A percentile compares a stretch with the other conserved stretches of the same genome.
Evolutionary conservation across 1,139 yeast genomes (phyloP).

Genomic region (Suhomyces panamericanus): DNA sequence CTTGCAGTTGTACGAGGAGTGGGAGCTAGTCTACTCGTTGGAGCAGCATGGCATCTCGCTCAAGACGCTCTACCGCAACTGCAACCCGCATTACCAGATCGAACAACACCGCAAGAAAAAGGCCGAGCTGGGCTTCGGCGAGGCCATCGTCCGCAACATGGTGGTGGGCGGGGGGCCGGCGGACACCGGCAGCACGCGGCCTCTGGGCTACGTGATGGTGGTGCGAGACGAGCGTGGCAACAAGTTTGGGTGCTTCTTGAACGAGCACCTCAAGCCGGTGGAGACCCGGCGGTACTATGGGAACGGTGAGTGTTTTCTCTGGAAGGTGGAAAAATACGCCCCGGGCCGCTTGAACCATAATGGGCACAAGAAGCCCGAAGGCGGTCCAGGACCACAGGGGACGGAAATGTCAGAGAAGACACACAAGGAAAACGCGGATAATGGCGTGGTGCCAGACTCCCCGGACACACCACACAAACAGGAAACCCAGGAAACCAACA

Average conservation of each 20-base stretch:
- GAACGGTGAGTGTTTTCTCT: conserved; percentile 91
- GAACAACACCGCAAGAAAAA: conserved; percentile 22
- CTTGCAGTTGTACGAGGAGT: conserved; percentile 69
- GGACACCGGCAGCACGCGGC: conserved; percentile 24
- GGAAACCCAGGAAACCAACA: too few relatives aligned
- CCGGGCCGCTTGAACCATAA: conserved; percentile 20
- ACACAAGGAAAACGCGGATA: background rate
- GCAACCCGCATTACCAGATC: conserved; percentile 35
- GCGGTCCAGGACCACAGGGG: too few relatives aligned
- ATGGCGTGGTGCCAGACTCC: too few relatives aligned
- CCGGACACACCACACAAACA: too few relatives aligned
- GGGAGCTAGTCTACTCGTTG: conserved; percentile 77
- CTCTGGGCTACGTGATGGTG: conserved; percentile 69
- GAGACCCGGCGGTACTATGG: conserved; percentile 80
- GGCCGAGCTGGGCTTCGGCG: conserved; percentile 39
- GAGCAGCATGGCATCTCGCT: conserved; percentile 93
- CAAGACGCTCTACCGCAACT: conserved; percentile 62
- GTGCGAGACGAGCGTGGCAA: conserved; percentile 62
- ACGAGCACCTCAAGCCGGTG: conserved; percentile 70
- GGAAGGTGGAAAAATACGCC: conserved; percentile 59
- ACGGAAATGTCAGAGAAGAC: too few relatives aligned
- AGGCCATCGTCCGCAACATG: conserved; percentile 35
- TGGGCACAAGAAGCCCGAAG: background rate
- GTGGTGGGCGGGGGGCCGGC: conserved; percentile 23
- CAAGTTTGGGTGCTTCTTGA: conserved; percentile 80